Percentiles rank a stretch among this genome's conserved stretches.
Conservation (phyloP, 768 basidiomycete genomes). For the Naganishia vishniacii region DNA sequence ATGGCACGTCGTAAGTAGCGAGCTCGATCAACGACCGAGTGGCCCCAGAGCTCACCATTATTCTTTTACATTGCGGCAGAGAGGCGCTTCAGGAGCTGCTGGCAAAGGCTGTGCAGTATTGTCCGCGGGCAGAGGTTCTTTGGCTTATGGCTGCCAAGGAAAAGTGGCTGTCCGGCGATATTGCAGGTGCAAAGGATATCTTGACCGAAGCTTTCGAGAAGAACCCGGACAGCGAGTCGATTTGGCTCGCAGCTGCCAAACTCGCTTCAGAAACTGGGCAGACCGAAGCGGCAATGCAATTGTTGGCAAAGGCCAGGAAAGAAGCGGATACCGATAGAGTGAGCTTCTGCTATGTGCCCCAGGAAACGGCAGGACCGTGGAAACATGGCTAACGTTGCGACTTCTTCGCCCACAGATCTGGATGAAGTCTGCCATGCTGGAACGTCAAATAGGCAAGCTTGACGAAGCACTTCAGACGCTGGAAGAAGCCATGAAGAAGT, state of each 20-base stretch:
- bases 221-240: slow-evolving; percentile 93
- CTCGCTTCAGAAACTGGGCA: slow-evolving; percentile 94
- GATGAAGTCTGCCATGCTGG: slow-evolving; percentile 98
- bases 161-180: slow-evolving; percentile 84
- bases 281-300: slow-evolving; percentile 72
- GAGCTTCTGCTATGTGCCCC: too few species aligned
- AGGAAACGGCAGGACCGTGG: too few species aligned
- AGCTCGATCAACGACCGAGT: slow-evolving; percentile 8
- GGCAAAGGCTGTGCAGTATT: slow-evolving; percentile 74
- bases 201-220: slow-evolving; percentile 85
- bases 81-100: slow-evolving; percentile 78
- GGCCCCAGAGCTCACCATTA: neutral
- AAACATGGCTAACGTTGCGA: too few species aligned
- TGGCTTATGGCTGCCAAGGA: slow-evolving; percentile 99
- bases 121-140: slow-evolving; percentile 89
- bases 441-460: slow-evolving; percentile 76
- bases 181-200: slow-evolving; percentile 81
- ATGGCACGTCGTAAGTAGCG: slow-evolving; percentile 65
- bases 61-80: slow-evolving; percentile 47
- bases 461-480: slow-evolving; percentile 67
- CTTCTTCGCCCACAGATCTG: too few species aligned
- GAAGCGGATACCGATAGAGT: slow-evolving; percentile 90
- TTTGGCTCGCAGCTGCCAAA: slow-evolving; percentile 97
- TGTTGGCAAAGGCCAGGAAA: slow-evolving; percentile 79
- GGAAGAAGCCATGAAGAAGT: slow-evolving; percentile 68